phyloP scores from a whole-genome alignment of 78 protist genomes.

The Dictyostelium intermedium region DNA sequence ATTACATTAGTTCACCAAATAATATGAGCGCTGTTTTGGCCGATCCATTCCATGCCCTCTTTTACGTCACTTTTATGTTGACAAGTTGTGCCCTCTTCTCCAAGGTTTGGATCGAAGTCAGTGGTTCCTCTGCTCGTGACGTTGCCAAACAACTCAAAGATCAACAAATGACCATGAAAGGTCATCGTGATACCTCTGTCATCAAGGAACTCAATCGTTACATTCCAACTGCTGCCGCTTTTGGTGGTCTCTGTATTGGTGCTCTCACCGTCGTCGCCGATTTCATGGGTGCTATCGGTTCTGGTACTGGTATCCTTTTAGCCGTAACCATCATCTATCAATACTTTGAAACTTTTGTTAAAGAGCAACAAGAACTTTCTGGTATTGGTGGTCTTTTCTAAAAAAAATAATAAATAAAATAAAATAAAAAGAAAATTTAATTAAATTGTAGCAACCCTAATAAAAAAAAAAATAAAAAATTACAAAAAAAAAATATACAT shows the following conservation, averaged over 20 bases:
- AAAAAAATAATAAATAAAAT: not conserved
- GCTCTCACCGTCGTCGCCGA: slow-evolving; percentile 98
- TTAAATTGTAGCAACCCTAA: not conserved
- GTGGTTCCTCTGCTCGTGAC: slow-evolving; percentile 97
- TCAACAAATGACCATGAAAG: slow-evolving; percentile 92
- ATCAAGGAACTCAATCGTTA: slow-evolving; percentile 95
- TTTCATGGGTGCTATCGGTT: slow-evolving; percentile 96
- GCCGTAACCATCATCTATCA: slow-evolving; percentile 99
- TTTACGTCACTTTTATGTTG: slow-evolving; percentile 97
- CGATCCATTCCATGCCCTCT: slow-evolving; percentile 98
- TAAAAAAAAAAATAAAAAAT: not conserved
- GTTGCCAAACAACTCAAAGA: slow-evolving; percentile 96
- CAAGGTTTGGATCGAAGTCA: slow-evolving; percentile 95
- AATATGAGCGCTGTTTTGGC: slow-evolving; percentile 83
- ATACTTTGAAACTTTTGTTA: slow-evolving; percentile 96
- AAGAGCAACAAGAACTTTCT: slow-evolving; percentile 90
- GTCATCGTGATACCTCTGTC: slow-evolving; percentile 86
- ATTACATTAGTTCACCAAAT: slow-evolving; percentile 98
- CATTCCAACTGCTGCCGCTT: slow-evolving; percentile 99
- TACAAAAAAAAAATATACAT: not conserved
- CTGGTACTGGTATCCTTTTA: slow-evolving; percentile 99
- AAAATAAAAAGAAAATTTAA: not conserved
- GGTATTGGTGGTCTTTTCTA: slow-evolving; percentile 73
- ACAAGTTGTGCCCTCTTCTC: slow-evolving; percentile 99
- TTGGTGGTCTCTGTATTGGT: slow-evolving; percentile 99